phyloP scores from a whole-genome alignment of 1,139 yeast genomes.

The Eremothecium sinecaudum region DNA sequence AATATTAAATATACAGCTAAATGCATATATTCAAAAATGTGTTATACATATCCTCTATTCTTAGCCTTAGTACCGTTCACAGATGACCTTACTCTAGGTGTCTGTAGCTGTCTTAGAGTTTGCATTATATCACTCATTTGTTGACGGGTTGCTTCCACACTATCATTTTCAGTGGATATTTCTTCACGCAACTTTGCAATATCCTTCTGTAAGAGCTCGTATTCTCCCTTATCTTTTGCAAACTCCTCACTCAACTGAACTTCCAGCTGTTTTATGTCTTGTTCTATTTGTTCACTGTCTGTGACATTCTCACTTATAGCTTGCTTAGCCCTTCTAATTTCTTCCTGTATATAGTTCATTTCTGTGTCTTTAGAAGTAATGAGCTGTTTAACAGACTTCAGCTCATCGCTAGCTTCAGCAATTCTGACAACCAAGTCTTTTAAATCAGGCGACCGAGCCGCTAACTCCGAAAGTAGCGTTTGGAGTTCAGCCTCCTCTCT shows the following conservation, averaged over 20 bases:
- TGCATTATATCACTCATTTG: constrained; percentile 15
- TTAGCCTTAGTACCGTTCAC: constrained; percentile 8
- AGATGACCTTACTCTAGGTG: constrained; percentile 20
- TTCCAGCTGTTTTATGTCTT: constrained; percentile 29
- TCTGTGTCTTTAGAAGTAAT: constrained; percentile 41
- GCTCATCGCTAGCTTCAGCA: constrained; percentile 36
- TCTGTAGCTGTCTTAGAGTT: constrained; percentile 17
- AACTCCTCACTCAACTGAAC: constrained; percentile 11
- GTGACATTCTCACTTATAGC: constrained; percentile 46
- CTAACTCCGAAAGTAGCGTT: constrained; percentile 21
- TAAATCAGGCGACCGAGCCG: constrained; percentile 19
- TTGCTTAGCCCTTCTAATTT: constrained; percentile 49
- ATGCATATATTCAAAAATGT: background rate
- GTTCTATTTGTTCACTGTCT: constrained; percentile 34
- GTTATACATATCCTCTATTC: constrained; percentile 3
- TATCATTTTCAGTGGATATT: constrained; percentile 22
- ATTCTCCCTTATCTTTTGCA: constrained; percentile 17
- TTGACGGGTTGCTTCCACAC: constrained; percentile 11
- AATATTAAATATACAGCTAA: background rate
- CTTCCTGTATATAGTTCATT: constrained; percentile 54
- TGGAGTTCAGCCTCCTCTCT: constrained; percentile 33
- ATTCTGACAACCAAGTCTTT: constrained; percentile 28
- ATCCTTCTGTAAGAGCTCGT: constrained; percentile 25
- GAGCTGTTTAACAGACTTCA: constrained; percentile 34
- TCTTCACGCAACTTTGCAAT: constrained; percentile 26